Conservation (phyloP, 1,284 basidiomycete genomes). For the Fomes fomentarius region DNA sequence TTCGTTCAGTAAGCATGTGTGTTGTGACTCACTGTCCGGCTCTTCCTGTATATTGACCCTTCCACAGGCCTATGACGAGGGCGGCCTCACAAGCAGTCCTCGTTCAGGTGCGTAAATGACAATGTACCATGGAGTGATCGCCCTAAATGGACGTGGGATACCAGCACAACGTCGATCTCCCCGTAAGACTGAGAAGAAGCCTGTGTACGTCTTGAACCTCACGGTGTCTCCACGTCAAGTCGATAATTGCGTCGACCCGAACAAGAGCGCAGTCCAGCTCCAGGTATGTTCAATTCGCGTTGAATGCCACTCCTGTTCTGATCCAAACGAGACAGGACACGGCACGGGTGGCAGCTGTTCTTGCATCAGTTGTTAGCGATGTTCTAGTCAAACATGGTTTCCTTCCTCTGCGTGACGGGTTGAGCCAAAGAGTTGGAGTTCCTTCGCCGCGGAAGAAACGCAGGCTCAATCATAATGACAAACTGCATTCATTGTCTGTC, state of each 20-base stretch:
- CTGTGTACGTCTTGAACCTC: conserved; percentile 83
- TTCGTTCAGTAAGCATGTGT: conserved; percentile 71
- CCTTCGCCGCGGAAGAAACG: conserved; percentile 27
- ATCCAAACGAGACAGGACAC: conserved; percentile 49
- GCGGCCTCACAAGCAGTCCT: conserved; percentile 49
- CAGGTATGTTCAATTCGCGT: conserved; percentile 48
- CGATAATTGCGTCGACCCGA: conserved; percentile 79
- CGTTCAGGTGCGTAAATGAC: conserved; percentile 45
- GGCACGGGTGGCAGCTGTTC: conserved; percentile 51
- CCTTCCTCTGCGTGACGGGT: conserved; percentile 18
- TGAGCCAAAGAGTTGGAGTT: neutral
- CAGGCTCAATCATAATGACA: conserved; percentile 15
- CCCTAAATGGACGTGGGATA: no score
- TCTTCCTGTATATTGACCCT: neutral
- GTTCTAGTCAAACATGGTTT: conserved; percentile 76
- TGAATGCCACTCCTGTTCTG: no score
- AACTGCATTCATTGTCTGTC: no score
- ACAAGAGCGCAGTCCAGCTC: conserved; percentile 70
- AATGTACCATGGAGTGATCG: no score
- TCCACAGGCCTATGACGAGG: conserved; percentile 64
- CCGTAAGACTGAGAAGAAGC: conserved; percentile 73
- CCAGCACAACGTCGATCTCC: conserved; percentile 77
- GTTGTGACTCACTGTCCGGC: neutral
- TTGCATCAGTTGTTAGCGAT: conserved; percentile 60
- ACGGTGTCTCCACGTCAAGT: conserved; percentile 64